phyloP scores from a whole-genome alignment of 345 rosid species.

The Combretum micranthum region DNA sequence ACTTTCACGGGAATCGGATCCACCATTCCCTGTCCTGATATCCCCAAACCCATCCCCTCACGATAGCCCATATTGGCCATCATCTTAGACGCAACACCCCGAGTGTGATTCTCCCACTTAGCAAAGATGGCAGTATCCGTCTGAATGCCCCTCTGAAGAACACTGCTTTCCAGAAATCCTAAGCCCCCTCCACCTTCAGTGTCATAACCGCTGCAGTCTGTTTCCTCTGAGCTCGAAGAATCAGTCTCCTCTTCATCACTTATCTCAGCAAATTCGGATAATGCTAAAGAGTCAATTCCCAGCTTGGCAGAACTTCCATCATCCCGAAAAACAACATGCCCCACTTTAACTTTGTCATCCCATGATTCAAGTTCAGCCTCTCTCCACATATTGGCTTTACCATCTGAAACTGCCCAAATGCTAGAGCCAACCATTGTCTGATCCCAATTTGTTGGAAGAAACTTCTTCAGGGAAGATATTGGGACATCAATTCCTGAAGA shows the following conservation, averaged over 20 bases:
- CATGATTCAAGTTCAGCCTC: slow-evolving; percentile 89
- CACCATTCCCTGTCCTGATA: slow-evolving; percentile 79
- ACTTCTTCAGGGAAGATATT: slow-evolving; percentile 64
- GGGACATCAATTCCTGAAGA: slow-evolving; percentile 70
- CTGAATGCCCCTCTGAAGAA: slow-evolving; percentile 57
- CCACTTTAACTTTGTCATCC: slow-evolving; percentile 58
- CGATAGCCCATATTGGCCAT: slow-evolving; percentile 96
- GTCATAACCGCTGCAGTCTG: slow-evolving; percentile 50
- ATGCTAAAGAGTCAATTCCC: slow-evolving; percentile 47
- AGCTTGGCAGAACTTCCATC: slow-evolving; percentile 59
- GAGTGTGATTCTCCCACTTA: slow-evolving; percentile 93
- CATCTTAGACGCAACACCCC: slow-evolving; percentile 95
- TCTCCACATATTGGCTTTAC: slow-evolving; percentile 57
- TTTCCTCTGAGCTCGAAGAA: slow-evolving; percentile 46
- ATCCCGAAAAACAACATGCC: slow-evolving; percentile 64
- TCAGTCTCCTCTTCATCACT: slow-evolving; percentile 57
- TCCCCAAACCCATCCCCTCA: slow-evolving; percentile 92
- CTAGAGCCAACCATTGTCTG: slow-evolving; percentile 74
- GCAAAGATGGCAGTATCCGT: slow-evolving; percentile 76
- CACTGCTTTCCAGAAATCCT: slow-evolving; percentile 55
- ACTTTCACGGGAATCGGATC: slow-evolving; percentile 75
- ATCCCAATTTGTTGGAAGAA: slow-evolving; percentile 54
- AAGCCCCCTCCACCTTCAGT: slow-evolving; percentile 57
- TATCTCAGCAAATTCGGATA: slow-evolving; percentile 53
- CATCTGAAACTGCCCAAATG: slow-evolving; percentile 67